Conservation (phyloP, 139 green algal genomes). For the Coelastrella sp. region DNA sequence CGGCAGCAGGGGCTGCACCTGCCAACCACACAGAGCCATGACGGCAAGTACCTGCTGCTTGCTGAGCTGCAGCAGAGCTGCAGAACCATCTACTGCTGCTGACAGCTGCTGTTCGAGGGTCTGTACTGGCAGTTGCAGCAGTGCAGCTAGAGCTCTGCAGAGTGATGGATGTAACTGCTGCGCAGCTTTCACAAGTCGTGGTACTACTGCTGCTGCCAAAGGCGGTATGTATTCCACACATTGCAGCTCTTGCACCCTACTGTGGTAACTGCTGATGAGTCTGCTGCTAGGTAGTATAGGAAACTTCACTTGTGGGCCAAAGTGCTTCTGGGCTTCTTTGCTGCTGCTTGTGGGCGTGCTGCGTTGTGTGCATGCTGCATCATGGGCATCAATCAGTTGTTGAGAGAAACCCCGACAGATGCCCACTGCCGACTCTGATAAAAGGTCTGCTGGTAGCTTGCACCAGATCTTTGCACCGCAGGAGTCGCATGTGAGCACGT, state of each 20-base stretch:
- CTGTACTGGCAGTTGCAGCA: conserved; percentile 8
- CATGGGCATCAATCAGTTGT: conserved; percentile 58
- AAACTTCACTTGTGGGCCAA: conserved; percentile 49
- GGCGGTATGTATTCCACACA: neutral
- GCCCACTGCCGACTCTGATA: conserved; percentile 26
- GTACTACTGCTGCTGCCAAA: neutral
- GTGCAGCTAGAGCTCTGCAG: conserved; percentile 20
- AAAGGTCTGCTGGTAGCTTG: conserved; percentile 25
- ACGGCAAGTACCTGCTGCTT: conserved; percentile 3
- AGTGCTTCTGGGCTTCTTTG: neutral
- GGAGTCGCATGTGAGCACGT: conserved; percentile 73
- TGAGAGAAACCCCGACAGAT: conserved; percentile 11
- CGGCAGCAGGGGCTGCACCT: conserved; percentile 38
- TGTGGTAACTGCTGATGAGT: neutral
- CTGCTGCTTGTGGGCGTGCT: neutral
- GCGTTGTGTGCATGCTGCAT: conserved; percentile 64
- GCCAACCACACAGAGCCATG: conserved; percentile 66
- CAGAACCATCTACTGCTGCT: neutral
- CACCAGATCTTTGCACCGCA: conserved; percentile 69
- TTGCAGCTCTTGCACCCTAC: neutral
- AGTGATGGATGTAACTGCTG: neutral
- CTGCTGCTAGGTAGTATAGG: conserved; percentile 48
- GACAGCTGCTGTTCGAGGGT: neutral
- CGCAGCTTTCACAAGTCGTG: neutral
- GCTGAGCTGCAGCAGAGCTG: neutral